These are phyloP conservation scores for Diaporthe nobilis DNA, from an alignment of 2,329 filamentous ascomycete species.

Conservation along the genomic window DNA sequence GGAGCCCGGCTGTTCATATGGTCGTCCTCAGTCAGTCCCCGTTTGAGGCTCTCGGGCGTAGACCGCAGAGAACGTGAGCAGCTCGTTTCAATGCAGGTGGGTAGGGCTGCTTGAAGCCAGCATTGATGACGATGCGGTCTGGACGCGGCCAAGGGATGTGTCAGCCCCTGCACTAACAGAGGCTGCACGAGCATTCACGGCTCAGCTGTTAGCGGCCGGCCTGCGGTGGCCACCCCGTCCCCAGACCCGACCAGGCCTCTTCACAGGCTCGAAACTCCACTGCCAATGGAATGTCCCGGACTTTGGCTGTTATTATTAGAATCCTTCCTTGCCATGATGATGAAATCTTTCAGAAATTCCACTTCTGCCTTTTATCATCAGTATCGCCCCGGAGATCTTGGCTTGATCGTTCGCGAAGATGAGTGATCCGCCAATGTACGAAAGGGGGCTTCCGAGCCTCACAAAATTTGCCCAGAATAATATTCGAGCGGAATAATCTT, in stretches of 20 bases:
- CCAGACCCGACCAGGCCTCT: constrained; percentile 28
- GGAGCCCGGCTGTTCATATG: constrained; percentile 32
- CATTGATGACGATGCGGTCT: constrained; percentile 20
- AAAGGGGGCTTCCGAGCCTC: constrained; percentile 27
- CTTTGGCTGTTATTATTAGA: constrained; percentile 36
- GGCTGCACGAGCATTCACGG: not conserved
- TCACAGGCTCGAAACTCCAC: constrained; percentile 36
- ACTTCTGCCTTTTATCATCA: constrained; percentile 23
- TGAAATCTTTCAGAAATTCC: not conserved
- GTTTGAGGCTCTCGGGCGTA: constrained; percentile 11
- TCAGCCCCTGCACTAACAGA: constrained; percentile 38
- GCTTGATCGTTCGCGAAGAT: constrained; percentile 9
- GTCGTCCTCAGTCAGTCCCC: constrained; percentile 1
- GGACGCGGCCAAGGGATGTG: not conserved
- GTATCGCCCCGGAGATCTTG: not conserved
- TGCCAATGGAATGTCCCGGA: constrained; percentile 24
- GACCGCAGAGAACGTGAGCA: constrained; percentile 20
- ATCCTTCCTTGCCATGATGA: not conserved
- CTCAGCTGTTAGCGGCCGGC: constrained; percentile 19
- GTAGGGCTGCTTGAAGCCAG: constrained; percentile 32
- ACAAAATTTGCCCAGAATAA: not conserved
- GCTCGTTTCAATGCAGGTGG: constrained; percentile 35
- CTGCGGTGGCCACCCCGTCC: constrained; percentile 24
- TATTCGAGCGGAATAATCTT: not conserved
- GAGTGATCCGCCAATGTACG: constrained; percentile 4